phyloP scores from a whole-genome alignment of 2,329 filamentous ascomycete species.

The Acarospora socialis region DNA sequence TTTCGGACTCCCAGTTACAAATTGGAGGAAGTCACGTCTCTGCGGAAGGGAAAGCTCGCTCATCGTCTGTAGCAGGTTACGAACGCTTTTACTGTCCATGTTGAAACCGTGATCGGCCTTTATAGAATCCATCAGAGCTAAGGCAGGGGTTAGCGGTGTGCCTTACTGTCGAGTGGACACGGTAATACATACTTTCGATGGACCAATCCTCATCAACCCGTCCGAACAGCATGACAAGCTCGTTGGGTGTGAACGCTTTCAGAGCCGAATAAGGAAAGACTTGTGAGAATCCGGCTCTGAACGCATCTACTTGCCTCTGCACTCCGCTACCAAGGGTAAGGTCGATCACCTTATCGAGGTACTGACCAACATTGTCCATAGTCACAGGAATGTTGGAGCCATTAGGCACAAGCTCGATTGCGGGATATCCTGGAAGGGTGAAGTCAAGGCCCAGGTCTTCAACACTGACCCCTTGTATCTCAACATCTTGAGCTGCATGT shows the following conservation, averaged over 20 bases:
- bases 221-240: constrained; percentile 89
- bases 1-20: constrained; percentile 95
- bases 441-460: constrained; percentile 90
- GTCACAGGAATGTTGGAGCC: constrained; percentile 65
- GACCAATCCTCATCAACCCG: constrained; percentile 92
- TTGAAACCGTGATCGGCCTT: constrained; percentile 98
- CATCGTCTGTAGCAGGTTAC: constrained; percentile 87
- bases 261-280: constrained; percentile 92
- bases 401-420: constrained; percentile 65
- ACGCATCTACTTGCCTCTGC: constrained; percentile 76
- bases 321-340: constrained; percentile 84
- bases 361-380: constrained; percentile 80
- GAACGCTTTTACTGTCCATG: constrained; percentile 92
- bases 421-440: constrained; percentile 78
- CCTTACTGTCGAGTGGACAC: background rate
- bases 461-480: constrained; percentile 60
- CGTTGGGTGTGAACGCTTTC: constrained; percentile 85
- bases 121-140: constrained; percentile 91
- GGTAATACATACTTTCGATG: constrained; percentile 63
- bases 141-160: constrained; percentile 15
- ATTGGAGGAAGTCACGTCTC: constrained; percentile 88
- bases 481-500: constrained; percentile 51
- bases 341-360: constrained; percentile 80
- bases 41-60: constrained; percentile 62
- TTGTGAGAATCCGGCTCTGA: constrained; percentile 79